Evolutionary conservation across 192 early-diverging fungal genomes (phyloP).

Genomic region (Rhizoclosmatium sp.): DNA sequence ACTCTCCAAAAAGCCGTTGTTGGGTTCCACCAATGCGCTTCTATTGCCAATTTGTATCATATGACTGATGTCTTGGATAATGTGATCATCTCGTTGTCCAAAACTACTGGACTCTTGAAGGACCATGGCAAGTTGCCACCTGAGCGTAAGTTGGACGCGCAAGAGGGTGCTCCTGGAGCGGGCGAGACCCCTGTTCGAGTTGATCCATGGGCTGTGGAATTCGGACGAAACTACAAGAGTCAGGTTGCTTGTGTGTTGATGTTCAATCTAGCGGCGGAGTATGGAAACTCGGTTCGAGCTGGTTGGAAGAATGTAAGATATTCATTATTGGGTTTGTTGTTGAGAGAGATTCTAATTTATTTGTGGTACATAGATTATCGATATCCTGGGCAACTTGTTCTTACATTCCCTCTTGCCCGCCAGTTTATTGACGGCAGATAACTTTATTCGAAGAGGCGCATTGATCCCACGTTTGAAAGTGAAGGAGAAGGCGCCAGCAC

Average conservation of each 20-base stretch:
- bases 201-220: slow-evolving; percentile 74
- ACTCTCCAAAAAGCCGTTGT: slow-evolving; percentile 82
- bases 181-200: slow-evolving; percentile 9
- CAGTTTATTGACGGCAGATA: slow-evolving; percentile 72
- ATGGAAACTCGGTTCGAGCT: slow-evolving; percentile 70
- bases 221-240: slow-evolving; percentile 89
- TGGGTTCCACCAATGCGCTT: slow-evolving; percentile 78
- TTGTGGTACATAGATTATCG: slow-evolving; percentile 58
- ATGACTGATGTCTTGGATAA: slow-evolving; percentile 82
- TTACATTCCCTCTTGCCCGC: slow-evolving; percentile 76
- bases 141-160: slow-evolving; percentile 30
- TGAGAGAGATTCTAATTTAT: background rate
- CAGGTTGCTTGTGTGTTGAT: slow-evolving; percentile 91
- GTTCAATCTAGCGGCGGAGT: slow-evolving; percentile 75
- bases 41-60: slow-evolving; percentile 75
- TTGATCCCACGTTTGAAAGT: slow-evolving; percentile 65
- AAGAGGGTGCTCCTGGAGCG: background rate
- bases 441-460: slow-evolving; percentile 74
- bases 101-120: slow-evolving; percentile 75
- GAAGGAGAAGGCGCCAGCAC: background rate
- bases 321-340: background rate
- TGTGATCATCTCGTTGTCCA: slow-evolving; percentile 74
- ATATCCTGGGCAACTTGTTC: slow-evolving; percentile 80
- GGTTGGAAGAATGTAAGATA: slow-evolving; percentile 75
- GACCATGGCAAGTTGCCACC: slow-evolving; percentile 35